Percentiles rank a stretch among this genome's conserved stretches.
phyloP scores from a whole-genome alignment of 1,284 basidiomycete genomes.

The Trichosporon faecale region DNA sequence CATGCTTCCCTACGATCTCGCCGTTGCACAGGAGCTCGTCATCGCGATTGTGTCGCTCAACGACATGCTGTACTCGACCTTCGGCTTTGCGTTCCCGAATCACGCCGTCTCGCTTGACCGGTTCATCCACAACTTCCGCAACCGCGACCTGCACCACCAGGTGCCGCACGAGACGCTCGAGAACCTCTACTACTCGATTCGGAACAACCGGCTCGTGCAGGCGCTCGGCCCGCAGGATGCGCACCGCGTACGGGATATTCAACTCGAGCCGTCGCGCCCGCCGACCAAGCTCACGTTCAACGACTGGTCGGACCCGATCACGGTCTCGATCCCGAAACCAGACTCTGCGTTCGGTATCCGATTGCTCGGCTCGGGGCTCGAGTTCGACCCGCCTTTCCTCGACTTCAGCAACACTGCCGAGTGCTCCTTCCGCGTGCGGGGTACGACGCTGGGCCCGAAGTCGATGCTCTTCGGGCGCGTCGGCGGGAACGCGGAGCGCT shows the following conservation, averaged over 20 bases:
- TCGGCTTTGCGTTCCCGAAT: slow-evolving; percentile 61
- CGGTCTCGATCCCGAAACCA: slow-evolving; percentile 72
- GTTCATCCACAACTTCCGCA: slow-evolving; percentile 73
- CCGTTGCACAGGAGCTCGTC: slow-evolving; percentile 72
- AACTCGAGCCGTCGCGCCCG: slow-evolving; percentile 64
- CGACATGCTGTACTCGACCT: slow-evolving; percentile 47
- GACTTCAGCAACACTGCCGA: slow-evolving; percentile 71
- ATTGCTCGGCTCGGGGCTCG: slow-evolving; percentile 76
- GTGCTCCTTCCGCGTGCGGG: slow-evolving; percentile 82
- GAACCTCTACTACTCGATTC: slow-evolving; percentile 72
- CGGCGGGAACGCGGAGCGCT: slow-evolving; percentile 74
- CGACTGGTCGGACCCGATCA: slow-evolving; percentile 76
- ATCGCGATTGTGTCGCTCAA: slow-evolving; percentile 71
- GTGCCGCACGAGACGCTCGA: slow-evolving; percentile 71
- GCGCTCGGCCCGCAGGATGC: slow-evolving; percentile 58
- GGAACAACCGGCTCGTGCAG: slow-evolving; percentile 67
- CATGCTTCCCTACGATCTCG: slow-evolving; percentile 71
- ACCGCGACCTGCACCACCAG: slow-evolving; percentile 65
- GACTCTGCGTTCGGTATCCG: slow-evolving; percentile 76
- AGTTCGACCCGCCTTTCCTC: slow-evolving; percentile 77
- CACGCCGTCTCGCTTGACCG: slow-evolving; percentile 64
- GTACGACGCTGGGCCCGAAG: slow-evolving; percentile 73
- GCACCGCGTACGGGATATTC: slow-evolving; percentile 52
- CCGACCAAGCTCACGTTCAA: slow-evolving; percentile 77
- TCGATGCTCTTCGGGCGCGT: slow-evolving; percentile 74